Evolutionary conservation across 106 monocot genomes (phyloP).

Genomic region (Triglochin maritima): DNA sequence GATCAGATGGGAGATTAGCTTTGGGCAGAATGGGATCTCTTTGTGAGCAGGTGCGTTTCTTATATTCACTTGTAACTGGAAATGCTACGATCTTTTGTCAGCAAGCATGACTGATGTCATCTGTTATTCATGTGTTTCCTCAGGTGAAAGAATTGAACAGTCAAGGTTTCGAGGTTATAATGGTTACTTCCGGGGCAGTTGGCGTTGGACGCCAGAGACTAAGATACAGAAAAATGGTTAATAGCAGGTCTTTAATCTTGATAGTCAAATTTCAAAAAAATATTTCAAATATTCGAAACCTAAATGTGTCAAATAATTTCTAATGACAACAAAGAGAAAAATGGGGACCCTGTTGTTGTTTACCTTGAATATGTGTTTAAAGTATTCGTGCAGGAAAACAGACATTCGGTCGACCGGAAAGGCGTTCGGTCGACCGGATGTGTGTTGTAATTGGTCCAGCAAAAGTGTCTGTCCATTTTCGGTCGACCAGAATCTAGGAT

Average conservation of each 20-base stretch:
- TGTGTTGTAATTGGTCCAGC: too few relatives aligned
- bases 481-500: too few relatives aligned
- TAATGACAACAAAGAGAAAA: too few relatives aligned
- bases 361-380: too few relatives aligned
- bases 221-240: slow-evolving; percentile 60
- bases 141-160: slow-evolving; percentile 87
- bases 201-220: slow-evolving; percentile 85
- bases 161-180: slow-evolving; percentile 63
- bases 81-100: background rate
- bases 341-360: too few relatives aligned
- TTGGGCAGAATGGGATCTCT: slow-evolving; percentile 22
- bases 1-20: slow-evolving; percentile 24
- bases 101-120: background rate
- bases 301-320: too few relatives aligned
- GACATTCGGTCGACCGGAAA: too few relatives aligned
- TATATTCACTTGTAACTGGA: background rate
- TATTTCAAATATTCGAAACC: background rate
- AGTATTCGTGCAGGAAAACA: too few relatives aligned
- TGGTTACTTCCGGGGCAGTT: slow-evolving; percentile 92
- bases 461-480: too few relatives aligned
- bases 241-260: slow-evolving; percentile 58
- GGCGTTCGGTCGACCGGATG: too few relatives aligned
- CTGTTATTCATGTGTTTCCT: background rate
- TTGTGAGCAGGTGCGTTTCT: slow-evolving; percentile 16
- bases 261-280: background rate